Base-by-base conservation (phyloP, 495 filamentous ascomycete genomes). In the Cercophora samala region DNA sequence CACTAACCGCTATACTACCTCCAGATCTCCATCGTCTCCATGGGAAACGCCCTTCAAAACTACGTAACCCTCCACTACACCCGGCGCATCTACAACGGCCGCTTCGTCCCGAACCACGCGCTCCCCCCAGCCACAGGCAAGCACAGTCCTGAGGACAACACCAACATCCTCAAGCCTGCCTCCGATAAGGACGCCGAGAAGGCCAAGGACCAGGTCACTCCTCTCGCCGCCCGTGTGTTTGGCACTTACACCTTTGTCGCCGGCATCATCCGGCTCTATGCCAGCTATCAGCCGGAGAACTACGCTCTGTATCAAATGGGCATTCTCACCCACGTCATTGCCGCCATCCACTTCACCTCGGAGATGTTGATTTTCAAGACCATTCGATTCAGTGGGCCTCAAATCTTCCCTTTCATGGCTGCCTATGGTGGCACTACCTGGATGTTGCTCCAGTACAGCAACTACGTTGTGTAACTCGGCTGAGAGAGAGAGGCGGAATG, bases 181-280 rank as follows among this genome's bases (percentile, higher is more conserved):
- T 80, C 82, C 63, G 78, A 81, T 73, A 80, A 81, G 68, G 71
- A 77, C 77, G 62, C 79, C 68, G 75, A 84, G 77, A 76, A 79
- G 74, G 76, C 78, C 21, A 75, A 75, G 68, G 81, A 84, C 70
- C 82, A 86, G 69, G 87, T 88, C 23, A 92, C 89, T 3, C 82
- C 89, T 4, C 87, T 97, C 46, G 89, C 89, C 24, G 87, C 90
- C 5, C 90, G 95, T 62, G 86, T 91, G 11, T 97, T 98, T 75
- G 96, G 92, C 54, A 96, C 92, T 65, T 99, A 93, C 87, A 97
- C 93, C 0, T 84, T 94, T 68, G 76, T 97, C 60, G 85, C 88
- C 15, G 81, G 85, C 42, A 77, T 97, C 42, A 82, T 98, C 60
- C 87, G 95, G 29, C 73, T 93, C 68, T 96, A 95, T 71, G 91